Percentiles rank a stretch among this genome's conserved stretches.
Evolutionary conservation across 1,284 basidiomycete species (phyloP).

Genomic region (Mixia osmundae): DNA sequence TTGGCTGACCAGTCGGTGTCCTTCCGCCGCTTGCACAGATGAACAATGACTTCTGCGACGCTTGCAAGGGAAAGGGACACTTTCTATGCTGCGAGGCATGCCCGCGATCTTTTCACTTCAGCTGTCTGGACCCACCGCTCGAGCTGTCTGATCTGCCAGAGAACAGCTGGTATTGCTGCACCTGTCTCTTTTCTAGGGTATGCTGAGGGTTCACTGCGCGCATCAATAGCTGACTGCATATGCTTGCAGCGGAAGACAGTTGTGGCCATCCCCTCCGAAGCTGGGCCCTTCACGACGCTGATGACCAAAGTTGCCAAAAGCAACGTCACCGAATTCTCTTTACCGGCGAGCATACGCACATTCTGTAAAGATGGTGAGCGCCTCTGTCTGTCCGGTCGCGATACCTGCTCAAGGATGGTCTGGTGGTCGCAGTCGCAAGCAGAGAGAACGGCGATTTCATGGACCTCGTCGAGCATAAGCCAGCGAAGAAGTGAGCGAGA

Average conservation of each 20-base stretch:
- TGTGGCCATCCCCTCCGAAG: not conserved
- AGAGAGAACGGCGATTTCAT: slow-evolving; percentile 28
- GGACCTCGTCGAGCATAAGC: slow-evolving; percentile 41
- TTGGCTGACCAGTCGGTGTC: no score
- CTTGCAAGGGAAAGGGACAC: slow-evolving; percentile 48
- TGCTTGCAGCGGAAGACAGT: not conserved
- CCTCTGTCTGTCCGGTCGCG: not conserved
- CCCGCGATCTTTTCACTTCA: slow-evolving; percentile 81
- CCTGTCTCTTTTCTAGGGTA: no score
- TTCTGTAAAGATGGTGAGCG: not conserved
- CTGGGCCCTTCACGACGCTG: not conserved
- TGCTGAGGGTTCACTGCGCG: slow-evolving; percentile 9
- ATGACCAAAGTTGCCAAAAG: not conserved
- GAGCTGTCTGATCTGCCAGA: slow-evolving; percentile 60
- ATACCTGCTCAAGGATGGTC: not conserved
- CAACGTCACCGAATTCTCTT: not conserved
- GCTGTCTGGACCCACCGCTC: slow-evolving; percentile 86
- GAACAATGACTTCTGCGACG: slow-evolving; percentile 86
- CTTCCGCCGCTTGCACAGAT: no score
- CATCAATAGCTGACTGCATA: not conserved
- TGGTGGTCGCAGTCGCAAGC: slow-evolving; percentile 16
- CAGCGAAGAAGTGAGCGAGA: slow-evolving; percentile 39
- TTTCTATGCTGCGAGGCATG: slow-evolving; percentile 67
- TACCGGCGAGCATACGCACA: not conserved
- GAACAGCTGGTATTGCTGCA: slow-evolving; percentile 87